Conservation (phyloP, 331 rosid species). For the Quercus lobata region DNA sequence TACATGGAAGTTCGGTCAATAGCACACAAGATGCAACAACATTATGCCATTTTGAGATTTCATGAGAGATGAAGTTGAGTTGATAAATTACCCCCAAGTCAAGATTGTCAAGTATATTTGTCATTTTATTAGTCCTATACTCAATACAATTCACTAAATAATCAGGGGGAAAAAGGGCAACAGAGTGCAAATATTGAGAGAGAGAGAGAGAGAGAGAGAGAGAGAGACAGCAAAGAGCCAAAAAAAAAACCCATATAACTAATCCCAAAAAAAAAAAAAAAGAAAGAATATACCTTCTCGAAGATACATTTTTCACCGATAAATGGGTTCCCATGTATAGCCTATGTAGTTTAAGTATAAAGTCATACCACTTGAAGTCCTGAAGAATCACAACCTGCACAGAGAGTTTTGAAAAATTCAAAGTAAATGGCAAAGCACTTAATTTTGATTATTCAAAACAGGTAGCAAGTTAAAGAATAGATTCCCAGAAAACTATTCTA, state of each 20-base stretch:
- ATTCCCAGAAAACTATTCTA: constrained; percentile 20
- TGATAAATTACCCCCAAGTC: not conserved
- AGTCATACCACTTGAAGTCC: constrained; percentile 90
- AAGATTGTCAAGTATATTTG: not conserved
- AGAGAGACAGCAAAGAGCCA: not conserved
- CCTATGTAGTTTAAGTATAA: constrained; percentile 64
- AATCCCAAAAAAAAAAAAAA: not conserved
- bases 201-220: not conserved
- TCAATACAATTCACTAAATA: not conserved
- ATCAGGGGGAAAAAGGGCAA: not conserved
- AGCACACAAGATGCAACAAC: too few relatives aligned
- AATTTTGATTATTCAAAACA: constrained; percentile 5
- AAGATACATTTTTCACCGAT: constrained; percentile 67
- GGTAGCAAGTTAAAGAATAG: not conserved
- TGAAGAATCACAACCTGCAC: constrained; percentile 84
- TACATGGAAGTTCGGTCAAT: too few relatives aligned
- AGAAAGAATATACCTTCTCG: constrained; percentile 54
- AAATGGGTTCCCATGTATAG: constrained; percentile 87
- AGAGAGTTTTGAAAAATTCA: not conserved
- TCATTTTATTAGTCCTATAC: not conserved
- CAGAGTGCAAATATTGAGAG: not conserved
- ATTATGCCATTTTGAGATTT: too few relatives aligned
- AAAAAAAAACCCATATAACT: not conserved
- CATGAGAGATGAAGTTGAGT: not conserved
- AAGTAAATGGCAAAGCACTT: not conserved